Evolutionary conservation across 305 asterid genomes (phyloP), one percentile per base, ranked within the genome.

Genomic region (Fraxinus velutina): DNA sequence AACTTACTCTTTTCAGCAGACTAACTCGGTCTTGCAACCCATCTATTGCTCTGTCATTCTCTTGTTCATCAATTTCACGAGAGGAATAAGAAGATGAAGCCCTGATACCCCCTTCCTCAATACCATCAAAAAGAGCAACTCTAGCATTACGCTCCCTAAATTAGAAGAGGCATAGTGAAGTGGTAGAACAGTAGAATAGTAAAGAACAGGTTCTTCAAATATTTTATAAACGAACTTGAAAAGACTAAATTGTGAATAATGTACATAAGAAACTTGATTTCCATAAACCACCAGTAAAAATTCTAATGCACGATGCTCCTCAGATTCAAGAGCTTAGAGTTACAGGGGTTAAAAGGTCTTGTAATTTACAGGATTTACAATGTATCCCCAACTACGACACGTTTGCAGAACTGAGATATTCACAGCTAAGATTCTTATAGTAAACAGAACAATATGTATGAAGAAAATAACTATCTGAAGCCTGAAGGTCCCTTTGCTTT

Each of bases 101-200:
- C 87, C 94, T 88, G 78, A 94, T 92, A 34, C 99, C 97, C 73
- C 98, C 98, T 87, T 95, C 99, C 89, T 95, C 99, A 76, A 95
- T 95, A 12, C 97, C 98, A 90, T 93, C 98, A 84, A 95, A 93
- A 24, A 95, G 95, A 70, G 97, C 97, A 85, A 84, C 77, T 87
- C 99, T 92, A 72, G 86, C 82, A 79, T 83, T 89, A 66, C 97
- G 96, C 64, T 95, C 98, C 96, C 98, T 95, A 85, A 68, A 76
- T 77, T 24, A 84, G 62, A 75, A 76, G 32, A 79, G 42, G 44
- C 77, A 17, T 78, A 12, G 79, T 73, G 22, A 72, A 7, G 29
- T 52, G 1, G 6, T 52, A 52, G 47, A 27, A 47, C 4, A 68
- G 12, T n/a, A 76, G 27, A 3, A 29, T 76, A 29, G 19, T 6